Percentiles rank a stretch among this genome's conserved stretches.
Conservation (phyloP, 2,329 filamentous ascomycete genomes). For the Talaromyces islandicus region DNA sequence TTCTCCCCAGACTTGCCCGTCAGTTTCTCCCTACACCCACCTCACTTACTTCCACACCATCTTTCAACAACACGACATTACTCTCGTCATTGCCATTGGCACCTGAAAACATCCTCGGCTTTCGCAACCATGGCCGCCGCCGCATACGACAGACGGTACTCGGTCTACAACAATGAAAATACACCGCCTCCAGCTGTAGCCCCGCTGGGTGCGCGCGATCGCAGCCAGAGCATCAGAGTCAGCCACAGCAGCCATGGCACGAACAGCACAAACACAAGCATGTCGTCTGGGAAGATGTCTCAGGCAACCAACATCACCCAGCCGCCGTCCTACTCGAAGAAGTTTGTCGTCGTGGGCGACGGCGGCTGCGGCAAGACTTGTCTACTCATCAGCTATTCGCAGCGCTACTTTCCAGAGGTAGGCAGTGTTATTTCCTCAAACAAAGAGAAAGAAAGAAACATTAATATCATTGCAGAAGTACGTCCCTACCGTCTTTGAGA, state of each 20-base stretch:
- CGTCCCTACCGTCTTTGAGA: conserved; percentile 97
- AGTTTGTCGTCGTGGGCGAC: conserved; percentile 97
- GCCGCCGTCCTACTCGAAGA: conserved; percentile 91
- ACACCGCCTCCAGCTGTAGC: conserved; percentile 35
- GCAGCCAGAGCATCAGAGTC: conserved; percentile 57
- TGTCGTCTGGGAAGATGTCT: conserved; percentile 66
- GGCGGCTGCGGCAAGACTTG: conserved; percentile 98
- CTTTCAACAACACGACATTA: background rate
- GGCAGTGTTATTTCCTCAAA: conserved; percentile 18
- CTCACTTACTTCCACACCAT: background rate
- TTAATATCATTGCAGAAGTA: conserved; percentile 69
- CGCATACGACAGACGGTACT: conserved; percentile 44
- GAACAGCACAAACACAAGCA: conserved; percentile 79
- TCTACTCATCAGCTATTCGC: conserved; percentile 95
- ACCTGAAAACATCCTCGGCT: background rate
- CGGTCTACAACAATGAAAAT: conserved; percentile 29
- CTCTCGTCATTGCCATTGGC: background rate
- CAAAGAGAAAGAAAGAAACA: background rate
- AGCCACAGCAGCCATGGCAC: conserved; percentile 60
- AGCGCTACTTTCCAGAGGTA: conserved; percentile 98
- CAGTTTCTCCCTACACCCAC: background rate
- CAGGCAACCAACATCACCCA: conserved; percentile 81
- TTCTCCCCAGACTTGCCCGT: background rate
- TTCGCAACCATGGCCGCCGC: background rate
- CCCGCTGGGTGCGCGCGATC: conserved; percentile 41